These are phyloP conservation scores for Hapsidospora chrysogenum DNA, from an alignment of 495 filamentous ascomycete genomes.

Conservation along the genomic window DNA sequence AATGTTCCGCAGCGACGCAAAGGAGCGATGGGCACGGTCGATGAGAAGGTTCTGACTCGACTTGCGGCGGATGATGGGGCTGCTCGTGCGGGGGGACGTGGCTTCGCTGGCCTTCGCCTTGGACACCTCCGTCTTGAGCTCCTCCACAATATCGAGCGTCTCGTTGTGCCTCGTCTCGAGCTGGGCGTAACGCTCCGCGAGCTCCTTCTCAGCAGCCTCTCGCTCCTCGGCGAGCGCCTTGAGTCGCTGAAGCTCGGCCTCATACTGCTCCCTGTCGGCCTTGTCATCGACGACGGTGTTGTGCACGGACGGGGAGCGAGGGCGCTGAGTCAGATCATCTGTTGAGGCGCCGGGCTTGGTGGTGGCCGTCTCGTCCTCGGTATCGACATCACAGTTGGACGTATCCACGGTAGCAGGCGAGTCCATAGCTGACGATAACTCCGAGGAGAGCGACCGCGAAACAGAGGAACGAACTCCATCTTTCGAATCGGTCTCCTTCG, in stretches of 20 bases:
- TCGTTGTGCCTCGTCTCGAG: constrained; percentile 69
- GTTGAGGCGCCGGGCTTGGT: constrained; percentile 14
- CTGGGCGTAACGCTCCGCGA: constrained; percentile 62
- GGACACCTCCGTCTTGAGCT: constrained; percentile 70
- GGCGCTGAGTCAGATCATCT: constrained; percentile 12
- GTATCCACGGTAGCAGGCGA: constrained; percentile 50
- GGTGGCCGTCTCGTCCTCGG: constrained; percentile 30
- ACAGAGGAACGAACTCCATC: constrained; percentile 67
- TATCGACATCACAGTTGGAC: constrained; percentile 12
- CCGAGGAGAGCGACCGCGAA: constrained; percentile 90
- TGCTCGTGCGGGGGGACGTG: constrained; percentile 43
- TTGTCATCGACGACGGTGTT: background rate
- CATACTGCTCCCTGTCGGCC: constrained; percentile 2
- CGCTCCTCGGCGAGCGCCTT: constrained; percentile 57
- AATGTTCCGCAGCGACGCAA: constrained; percentile 74
- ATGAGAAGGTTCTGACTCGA: constrained; percentile 86
- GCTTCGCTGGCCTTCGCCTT: constrained; percentile 45
- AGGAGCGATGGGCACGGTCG: constrained; percentile 84
- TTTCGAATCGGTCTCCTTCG: constrained; percentile 57
- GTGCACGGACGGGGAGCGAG: background rate
- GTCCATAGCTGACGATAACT: constrained; percentile 85
- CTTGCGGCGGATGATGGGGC: constrained; percentile 74
- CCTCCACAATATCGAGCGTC: constrained; percentile 70
- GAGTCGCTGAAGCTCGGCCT: constrained; percentile 54
- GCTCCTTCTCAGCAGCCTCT: constrained; percentile 49